phyloP scores from a whole-genome alignment of 1,139 yeast genomes.

The Suzukiozyma palmioleophila region DNA sequence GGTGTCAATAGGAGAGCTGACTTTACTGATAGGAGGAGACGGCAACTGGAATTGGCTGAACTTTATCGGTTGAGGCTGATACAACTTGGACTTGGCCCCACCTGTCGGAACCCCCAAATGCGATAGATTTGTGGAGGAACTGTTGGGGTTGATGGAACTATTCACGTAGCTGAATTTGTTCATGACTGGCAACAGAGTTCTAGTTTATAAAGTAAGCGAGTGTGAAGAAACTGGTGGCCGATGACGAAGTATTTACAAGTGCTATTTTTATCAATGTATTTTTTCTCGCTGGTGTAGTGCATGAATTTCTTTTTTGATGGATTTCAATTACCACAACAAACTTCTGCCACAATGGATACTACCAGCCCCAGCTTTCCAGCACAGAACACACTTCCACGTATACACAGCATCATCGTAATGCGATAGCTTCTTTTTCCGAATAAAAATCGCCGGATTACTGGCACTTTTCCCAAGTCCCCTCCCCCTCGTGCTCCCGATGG shows the following conservation, averaged over 20 bases:
- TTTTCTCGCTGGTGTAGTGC: not conserved
- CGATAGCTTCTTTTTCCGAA: too few species aligned
- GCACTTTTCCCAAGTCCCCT: too few species aligned
- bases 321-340: too few species aligned
- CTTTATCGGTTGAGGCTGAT: constrained; percentile 3
- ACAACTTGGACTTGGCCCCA: constrained; percentile 3
- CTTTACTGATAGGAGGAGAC: constrained; percentile 3
- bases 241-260: not conserved
- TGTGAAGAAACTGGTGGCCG: not conserved
- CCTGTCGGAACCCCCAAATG: constrained; percentile 9
- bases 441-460: too few species aligned
- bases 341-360: too few species aligned
- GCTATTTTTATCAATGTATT: not conserved
- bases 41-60: constrained; percentile 2
- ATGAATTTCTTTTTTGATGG: not conserved
- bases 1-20: constrained; percentile 8
- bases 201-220: not conserved
- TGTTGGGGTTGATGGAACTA: constrained; percentile 19
- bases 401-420: too few species aligned
- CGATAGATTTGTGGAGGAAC: constrained; percentile 26
- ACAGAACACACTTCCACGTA: too few species aligned
- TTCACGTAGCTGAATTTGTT: constrained; percentile 1
- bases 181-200: not conserved
- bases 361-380: too few species aligned
- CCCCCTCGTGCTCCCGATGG: too few species aligned